Evolutionary conservation across 2,329 filamentous ascomycete genomes (phyloP).

Genomic region (Podosphaera fusca): DNA sequence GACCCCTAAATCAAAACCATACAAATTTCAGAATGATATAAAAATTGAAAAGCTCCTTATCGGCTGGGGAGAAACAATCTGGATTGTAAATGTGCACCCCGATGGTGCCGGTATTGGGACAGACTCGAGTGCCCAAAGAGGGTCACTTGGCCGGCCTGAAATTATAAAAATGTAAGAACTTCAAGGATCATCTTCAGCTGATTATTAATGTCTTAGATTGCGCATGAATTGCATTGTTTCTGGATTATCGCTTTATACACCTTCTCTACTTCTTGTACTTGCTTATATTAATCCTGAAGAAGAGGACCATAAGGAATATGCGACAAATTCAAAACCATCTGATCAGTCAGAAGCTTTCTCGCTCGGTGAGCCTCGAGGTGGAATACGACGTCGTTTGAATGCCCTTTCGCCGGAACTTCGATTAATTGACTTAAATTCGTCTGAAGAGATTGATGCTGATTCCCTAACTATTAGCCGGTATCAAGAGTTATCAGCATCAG

Average conservation of each 20-base stretch:
- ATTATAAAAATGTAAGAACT: slow-evolving; percentile 69
- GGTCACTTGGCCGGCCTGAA: slow-evolving; percentile 57
- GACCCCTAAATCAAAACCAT: slow-evolving; percentile 24
- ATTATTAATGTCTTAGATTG: slow-evolving; percentile 28
- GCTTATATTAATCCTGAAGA: slow-evolving; percentile 51
- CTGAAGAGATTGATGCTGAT: slow-evolving; percentile 67
- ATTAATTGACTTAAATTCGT: slow-evolving; percentile 69
- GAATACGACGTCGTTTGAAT: slow-evolving; percentile 48
- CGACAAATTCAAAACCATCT: slow-evolving; percentile 9
- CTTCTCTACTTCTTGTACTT: slow-evolving; percentile 71
- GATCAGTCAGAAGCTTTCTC: slow-evolving; percentile 23
- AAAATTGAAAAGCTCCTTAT: slow-evolving; percentile 61
- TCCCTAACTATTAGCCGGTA: slow-evolving; percentile 68
- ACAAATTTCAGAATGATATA: slow-evolving; percentile 24
- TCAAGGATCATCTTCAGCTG: slow-evolving; percentile 6
- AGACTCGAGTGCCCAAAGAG: slow-evolving; percentile 34
- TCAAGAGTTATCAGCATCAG: slow-evolving; percentile 63
- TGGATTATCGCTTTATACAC: slow-evolving; percentile 88
- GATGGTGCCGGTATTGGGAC: slow-evolving; percentile 44
- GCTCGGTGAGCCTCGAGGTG: slow-evolving; percentile 36
- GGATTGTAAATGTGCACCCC: slow-evolving; percentile 79
- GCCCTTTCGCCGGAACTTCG: slow-evolving; percentile 72
- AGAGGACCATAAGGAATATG: slow-evolving; percentile 15
- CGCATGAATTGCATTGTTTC: slow-evolving; percentile 96
- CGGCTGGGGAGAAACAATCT: slow-evolving; percentile 89